Base-by-base conservation (phyloP, 2,329 filamentous ascomycete genomes). In the Lachnellula suecica region DNA sequence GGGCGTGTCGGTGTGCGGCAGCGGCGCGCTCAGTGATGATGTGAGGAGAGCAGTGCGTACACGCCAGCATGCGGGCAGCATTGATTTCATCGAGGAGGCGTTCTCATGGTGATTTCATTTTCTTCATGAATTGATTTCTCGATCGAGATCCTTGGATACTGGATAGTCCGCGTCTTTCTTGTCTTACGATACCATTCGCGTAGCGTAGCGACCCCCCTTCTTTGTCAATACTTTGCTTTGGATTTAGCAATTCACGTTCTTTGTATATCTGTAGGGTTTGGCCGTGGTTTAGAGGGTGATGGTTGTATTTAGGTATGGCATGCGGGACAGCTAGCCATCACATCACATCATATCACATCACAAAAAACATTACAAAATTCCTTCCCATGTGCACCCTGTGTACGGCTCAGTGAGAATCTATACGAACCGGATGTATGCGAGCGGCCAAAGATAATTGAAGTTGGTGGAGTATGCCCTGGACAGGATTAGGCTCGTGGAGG, bases 71-170 rank as follows among this genome's bases (percentile, higher is more conserved):
- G 71, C 77, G 43, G 84, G 82, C 58, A 82, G 83, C 54, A 83
- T 92, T 49, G 88, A 92, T 65, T 91, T 92, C 68, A 79, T 88
- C 55, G 88, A 93, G 71, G 88, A 92, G 70, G 85, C 87, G 4
- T 93, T 92, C 72, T 80, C 79, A 40, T 84, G 81, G 81, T 84
- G 72, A 61, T 51, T 15, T 15, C 15, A 31, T 38, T 23, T 31
- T n/a, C 31, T 35, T n/a, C 13, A 1, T 35, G 31, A 2, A n/a
- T 35, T 13, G 31, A 35, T 35, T 4, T 15, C 15, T 35, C 31
- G 15, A n/a, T 1, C 13, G 17, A 10, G 3, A 34, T 34, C 19
- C 31, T n/a, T 24, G 11, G 11, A 13, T 24, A 9, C 23, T 13
- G 40, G 11, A 20, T 43, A 22, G 13, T 7, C 13, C 27, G 7